Evolutionary conservation across 2,329 filamentous ascomycete species (phyloP).

Genomic region (Verticillium nonalfalfae): DNA sequence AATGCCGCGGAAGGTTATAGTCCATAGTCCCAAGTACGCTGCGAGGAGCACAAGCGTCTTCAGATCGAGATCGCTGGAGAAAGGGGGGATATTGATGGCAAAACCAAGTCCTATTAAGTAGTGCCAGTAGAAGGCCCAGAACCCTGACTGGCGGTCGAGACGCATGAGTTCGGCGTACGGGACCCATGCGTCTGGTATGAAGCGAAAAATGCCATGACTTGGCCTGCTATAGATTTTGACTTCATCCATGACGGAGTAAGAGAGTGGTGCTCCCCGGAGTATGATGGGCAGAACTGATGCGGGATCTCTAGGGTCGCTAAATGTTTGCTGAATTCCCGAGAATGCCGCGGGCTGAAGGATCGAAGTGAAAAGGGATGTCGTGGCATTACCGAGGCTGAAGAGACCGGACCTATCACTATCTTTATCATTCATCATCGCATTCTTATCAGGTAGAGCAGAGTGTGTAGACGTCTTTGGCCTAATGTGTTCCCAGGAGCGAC

Average conservation of each 20-base stretch:
- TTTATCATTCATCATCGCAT: not conserved
- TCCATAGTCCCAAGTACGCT: not conserved
- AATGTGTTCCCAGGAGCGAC: not conserved
- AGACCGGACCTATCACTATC: not conserved
- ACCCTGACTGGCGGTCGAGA: not conserved
- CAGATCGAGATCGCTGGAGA: not conserved
- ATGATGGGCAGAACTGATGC: not conserved
- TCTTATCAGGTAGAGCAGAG: not conserved
- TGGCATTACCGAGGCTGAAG: not conserved
- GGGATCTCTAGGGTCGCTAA: not conserved
- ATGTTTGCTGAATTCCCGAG: not conserved
- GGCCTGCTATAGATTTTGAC: slow-evolving; percentile 1
- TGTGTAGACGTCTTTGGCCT: not conserved
- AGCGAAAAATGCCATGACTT: not conserved
- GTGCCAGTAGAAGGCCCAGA: slow-evolving; percentile 3
- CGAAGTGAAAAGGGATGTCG: not conserved
- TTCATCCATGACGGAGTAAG: not conserved
- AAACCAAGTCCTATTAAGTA: not conserved
- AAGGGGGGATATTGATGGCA: not conserved
- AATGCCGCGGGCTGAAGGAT: not conserved
- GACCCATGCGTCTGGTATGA: slow-evolving; percentile 1
- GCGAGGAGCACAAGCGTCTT: not conserved
- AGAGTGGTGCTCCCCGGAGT: not conserved
- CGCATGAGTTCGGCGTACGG: slow-evolving; percentile 2
- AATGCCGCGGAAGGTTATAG: slow-evolving; percentile 2